Evolutionary conservation across 139 green algal genomes (phyloP).

Genomic region (Chlamydomonas asymmetrica): DNA sequence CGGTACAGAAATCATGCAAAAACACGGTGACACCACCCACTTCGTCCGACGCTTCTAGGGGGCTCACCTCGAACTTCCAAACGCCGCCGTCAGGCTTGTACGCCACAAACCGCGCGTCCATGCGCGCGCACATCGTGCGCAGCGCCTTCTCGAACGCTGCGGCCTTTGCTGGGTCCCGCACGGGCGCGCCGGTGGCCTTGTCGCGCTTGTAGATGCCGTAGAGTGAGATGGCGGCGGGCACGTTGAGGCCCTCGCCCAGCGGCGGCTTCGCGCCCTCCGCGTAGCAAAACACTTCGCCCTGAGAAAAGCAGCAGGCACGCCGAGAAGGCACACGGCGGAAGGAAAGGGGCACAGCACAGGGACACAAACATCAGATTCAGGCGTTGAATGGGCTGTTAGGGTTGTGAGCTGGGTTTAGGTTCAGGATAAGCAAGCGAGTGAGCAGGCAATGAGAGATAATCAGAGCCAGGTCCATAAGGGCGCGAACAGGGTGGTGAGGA

Average conservation of each 20-base stretch:
- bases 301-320: too few relatives aligned
- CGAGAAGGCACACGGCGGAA: too few relatives aligned
- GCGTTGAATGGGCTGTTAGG: too few relatives aligned
- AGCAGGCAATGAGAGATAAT: background rate
- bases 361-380: too few relatives aligned
- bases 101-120: constrained; percentile 77
- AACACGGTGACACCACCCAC: background rate
- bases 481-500: background rate
- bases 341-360: too few relatives aligned
- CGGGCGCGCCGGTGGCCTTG: constrained; percentile 57
- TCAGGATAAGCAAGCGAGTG: constrained; percentile 1
- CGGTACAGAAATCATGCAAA: background rate
- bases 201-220: constrained; percentile 61
- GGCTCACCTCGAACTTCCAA: constrained; percentile 80
- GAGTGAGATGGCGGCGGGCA: constrained; percentile 77
- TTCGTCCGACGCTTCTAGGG: background rate
- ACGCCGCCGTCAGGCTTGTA: constrained; percentile 74
- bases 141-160: constrained; percentile 57
- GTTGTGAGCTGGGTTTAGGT: too few relatives aligned
- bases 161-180: constrained; percentile 40
- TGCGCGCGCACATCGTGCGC: constrained; percentile 50
- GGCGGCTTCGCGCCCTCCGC: constrained; percentile 72
- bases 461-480: background rate
- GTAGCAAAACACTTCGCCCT: constrained; percentile 75
- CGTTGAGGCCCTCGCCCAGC: constrained; percentile 83